Base-by-base conservation (phyloP, 2,329 filamentous ascomycete species). In the Madurella fahalii region DNA sequence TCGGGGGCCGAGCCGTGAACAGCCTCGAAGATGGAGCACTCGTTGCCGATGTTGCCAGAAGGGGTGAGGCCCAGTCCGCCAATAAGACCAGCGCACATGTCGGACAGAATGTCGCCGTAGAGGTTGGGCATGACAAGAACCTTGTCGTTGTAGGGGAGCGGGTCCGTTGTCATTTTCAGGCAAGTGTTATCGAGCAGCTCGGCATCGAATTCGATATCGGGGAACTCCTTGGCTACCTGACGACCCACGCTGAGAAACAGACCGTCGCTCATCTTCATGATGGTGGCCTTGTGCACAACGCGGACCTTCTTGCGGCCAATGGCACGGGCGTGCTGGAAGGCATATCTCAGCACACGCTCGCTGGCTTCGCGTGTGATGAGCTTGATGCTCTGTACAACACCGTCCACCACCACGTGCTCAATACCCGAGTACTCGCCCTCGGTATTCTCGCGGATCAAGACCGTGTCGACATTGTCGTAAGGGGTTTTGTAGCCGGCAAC, bases 241-340 rank as follows among this genome's bases (percentile, higher is more conserved):
- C 85, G 80, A 65, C 87, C 94, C 60, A 88, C 90, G 74, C 83
- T 89, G 65, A 99, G 83, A 86, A 99, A 99, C 59, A 99, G 89
- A 78, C 94, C 94, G 74, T 99, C 94, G 71, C 88, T 93, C 90
- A 96, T 95, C 86, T 99, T 99, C 94, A 99, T 99, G 80, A 99
- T 99, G 71, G 94, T 97, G 73, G 94, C 94, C 85, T 99, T 99
- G 88, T 99, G 94, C 61, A 97, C 92, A 57, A 91, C 93, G 70
- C 92, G 90, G 69, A 97, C 93, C 88, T 96, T 96, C 72, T 85
- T 92, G 81, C 90, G 89, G 77, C 92, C 91, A 69, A 96, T 88
- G 66, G 90, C 84, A 75, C 94, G 83, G 65, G 94, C 94, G 73
- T 99, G 91, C 79, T 99, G 93, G 86, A 99, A 99, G 68, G 95